A percentile compares a stretch with the other conserved stretches of the same genome.
Conservation (phyloP, 345 rosid species). For the Heritiera littoralis region DNA sequence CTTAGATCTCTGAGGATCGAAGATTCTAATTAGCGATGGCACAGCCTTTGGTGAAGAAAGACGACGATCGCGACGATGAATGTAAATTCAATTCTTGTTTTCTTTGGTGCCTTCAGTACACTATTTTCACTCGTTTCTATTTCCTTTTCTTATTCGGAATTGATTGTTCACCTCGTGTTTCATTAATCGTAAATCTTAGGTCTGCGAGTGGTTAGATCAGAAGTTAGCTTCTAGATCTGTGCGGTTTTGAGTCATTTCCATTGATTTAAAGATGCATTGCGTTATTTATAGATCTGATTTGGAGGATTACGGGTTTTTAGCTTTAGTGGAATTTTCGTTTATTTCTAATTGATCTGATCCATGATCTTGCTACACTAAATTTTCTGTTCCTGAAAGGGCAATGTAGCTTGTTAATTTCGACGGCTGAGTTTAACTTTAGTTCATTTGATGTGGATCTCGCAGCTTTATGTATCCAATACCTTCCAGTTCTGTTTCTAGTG, state of each 20-base stretch:
- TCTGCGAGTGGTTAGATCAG: not conserved
- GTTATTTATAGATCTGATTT: conserved; percentile 8
- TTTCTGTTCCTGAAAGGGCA: conserved; percentile 15
- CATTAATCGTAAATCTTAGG: conserved; percentile 17
- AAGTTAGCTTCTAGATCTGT: conserved; percentile 52
- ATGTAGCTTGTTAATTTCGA: conserved; percentile 26
- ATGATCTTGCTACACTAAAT: not conserved
- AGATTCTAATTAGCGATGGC: conserved; percentile 56
- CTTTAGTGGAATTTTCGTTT: conserved; percentile 4
- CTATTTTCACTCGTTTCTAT: not conserved
- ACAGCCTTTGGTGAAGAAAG: conserved; percentile 92
- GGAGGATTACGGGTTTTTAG: not conserved
- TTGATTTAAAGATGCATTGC: not conserved
- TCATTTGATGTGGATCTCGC: conserved; percentile 32
- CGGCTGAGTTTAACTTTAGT: conserved; percentile 17
- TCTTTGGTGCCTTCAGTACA: conserved; percentile 10
- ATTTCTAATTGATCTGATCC: conserved; percentile 31
- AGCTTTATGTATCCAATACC: conserved; percentile 3
- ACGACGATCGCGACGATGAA: conserved; percentile 99
- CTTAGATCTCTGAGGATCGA: conserved; percentile 30
- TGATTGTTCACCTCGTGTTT: not conserved
- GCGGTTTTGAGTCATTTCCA: conserved; percentile 15
- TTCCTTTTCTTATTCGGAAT: not conserved
- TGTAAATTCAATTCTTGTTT: conserved; percentile 39
- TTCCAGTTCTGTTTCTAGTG: not conserved